A percentile compares a stretch with the other conserved stretches of the same genome.
Conservation (phyloP, 2,329 filamentous ascomycete species). For the Colletotrichum sp. region DNA sequence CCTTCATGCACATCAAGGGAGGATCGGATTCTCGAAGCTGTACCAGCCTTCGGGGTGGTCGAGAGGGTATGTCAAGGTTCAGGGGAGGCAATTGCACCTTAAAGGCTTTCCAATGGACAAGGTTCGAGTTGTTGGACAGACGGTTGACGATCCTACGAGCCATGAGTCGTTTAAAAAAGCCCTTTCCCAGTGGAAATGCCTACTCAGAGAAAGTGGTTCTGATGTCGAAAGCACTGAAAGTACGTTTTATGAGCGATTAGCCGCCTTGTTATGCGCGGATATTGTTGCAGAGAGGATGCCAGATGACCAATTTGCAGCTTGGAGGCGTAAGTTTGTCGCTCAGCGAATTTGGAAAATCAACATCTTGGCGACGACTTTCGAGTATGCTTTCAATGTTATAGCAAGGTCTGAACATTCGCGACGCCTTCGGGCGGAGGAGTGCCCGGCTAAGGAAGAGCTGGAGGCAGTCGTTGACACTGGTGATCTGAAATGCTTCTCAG, state of each 20-base stretch:
- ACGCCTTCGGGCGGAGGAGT: not conserved
- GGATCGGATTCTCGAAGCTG: not conserved
- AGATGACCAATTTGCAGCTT: not conserved
- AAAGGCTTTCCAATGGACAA: not conserved
- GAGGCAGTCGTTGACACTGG: fast-evolving
- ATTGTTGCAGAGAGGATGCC: not conserved
- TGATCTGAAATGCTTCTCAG: not conserved
- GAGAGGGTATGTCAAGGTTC: not conserved
- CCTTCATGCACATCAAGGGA: not conserved
- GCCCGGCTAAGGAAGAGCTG: not conserved
- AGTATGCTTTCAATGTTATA: not conserved
- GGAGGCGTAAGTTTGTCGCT: not conserved
- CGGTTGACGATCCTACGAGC: not conserved
- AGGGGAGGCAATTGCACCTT: not conserved
- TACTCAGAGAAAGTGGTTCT: not conserved
- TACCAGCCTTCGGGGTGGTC: not conserved
- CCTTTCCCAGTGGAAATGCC: not conserved
- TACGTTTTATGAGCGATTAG: not conserved
- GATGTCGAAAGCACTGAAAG: not conserved
- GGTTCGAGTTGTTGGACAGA: not conserved
- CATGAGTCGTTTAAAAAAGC: not conserved
- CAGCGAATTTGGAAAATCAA: not conserved
- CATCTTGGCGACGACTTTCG: not conserved
- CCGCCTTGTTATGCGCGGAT: not conserved
- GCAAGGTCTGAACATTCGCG: not conserved